phyloP scores from a whole-genome alignment of 2,329 filamentous ascomycete genomes.

The Penicillium sp. region DNA sequence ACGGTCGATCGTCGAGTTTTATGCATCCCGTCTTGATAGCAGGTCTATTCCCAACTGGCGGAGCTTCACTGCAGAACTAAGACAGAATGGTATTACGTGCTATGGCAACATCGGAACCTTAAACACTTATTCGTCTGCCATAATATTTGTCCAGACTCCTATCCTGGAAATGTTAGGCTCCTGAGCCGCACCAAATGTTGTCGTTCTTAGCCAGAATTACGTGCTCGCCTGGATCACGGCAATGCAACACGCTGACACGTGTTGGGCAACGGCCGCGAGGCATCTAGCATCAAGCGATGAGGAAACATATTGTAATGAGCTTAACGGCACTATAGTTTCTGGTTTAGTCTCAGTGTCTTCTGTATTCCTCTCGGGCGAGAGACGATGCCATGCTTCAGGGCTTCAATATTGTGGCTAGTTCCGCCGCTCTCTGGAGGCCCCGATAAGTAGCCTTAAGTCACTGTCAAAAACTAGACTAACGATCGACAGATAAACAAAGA shows the following conservation, averaged over 20 bases:
- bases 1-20: background rate
- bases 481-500: no score
- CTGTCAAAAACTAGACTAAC: no score
- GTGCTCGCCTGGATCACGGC: slow-evolving; percentile 32
- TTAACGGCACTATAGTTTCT: background rate
- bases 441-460: no score
- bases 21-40: background rate
- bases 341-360: background rate
- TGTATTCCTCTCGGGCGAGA: background rate
- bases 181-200: slow-evolving; percentile 25
- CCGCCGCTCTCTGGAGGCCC: background rate
- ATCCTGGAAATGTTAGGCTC: background rate
- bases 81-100: slow-evolving; percentile 11
- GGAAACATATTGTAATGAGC: background rate
- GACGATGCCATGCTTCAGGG: background rate
- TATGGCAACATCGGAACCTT: slow-evolving; percentile 18
- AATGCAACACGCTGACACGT: slow-evolving; percentile 1
- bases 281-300: background rate
- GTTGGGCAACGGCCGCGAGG: background rate
- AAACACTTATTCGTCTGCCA: background rate
- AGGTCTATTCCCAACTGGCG: slow-evolving; percentile 3
- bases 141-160: background rate
- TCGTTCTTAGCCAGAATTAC: slow-evolving; percentile 30
- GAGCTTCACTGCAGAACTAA: background rate
- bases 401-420: background rate